A percentile compares a stretch with the other conserved stretches of the same genome.
phyloP scores from a whole-genome alignment of 805 yeast genomes.

The Metschnikowia continentalis region DNA sequence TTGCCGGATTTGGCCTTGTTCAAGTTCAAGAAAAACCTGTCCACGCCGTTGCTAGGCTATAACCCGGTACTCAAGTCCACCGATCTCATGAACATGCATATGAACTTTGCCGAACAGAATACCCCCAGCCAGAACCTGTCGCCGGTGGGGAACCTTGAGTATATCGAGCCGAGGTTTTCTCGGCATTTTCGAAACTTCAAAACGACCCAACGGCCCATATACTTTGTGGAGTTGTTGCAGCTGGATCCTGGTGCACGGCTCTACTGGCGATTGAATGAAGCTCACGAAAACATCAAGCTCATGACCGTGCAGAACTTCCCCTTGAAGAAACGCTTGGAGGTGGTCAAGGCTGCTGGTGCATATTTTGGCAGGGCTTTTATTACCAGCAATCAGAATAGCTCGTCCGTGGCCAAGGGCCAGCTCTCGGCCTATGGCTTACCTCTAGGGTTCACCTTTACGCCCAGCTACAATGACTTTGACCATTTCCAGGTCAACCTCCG shows the following conservation, averaged over 20 bases:
- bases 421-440: conserved; percentile 14
- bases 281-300: conserved; percentile 8
- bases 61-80: conserved; percentile 13
- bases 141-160: conserved; percentile 4
- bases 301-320: conserved; percentile 11
- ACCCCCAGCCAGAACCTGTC: not conserved
- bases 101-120: conserved; percentile 6
- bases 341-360: conserved; percentile 8
- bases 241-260: conserved; percentile 18
- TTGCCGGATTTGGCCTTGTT: not conserved
- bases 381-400: conserved; percentile 7
- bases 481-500: conserved; percentile 9
- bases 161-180: conserved; percentile 5
- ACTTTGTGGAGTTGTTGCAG: conserved; percentile 15
- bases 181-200: conserved; percentile 6
- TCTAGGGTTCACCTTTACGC: conserved; percentile 10
- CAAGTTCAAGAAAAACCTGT: not conserved
- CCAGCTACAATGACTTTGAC: conserved; percentile 7
- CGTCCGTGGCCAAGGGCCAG: conserved; percentile 4
- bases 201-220: conserved; percentile 11
- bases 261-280: conserved; percentile 15
- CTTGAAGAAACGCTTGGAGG: conserved; percentile 2
- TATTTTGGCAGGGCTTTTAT: conserved; percentile 9
- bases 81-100: conserved; percentile 15
- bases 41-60: conserved; percentile 10